These are phyloP conservation scores for Anthostomella pinea DNA, from an alignment of 2,329 filamentous ascomycete species.

Conservation along the genomic window DNA sequence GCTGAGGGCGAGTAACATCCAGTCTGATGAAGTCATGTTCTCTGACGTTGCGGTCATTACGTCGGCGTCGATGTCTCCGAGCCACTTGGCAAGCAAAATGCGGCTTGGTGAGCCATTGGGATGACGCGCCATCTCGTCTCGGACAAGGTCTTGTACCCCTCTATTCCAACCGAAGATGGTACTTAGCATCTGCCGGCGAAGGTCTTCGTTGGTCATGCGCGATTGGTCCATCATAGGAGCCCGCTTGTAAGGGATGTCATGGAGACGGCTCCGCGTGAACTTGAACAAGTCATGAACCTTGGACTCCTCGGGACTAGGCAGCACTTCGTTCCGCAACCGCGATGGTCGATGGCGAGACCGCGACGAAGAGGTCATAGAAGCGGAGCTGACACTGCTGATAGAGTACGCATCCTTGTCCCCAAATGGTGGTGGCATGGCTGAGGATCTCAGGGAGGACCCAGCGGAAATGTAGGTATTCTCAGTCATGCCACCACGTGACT, in stretches of 20 bases:
- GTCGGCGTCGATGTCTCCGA: constrained; percentile 80
- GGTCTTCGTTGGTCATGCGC: constrained; percentile 70
- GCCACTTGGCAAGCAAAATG: constrained; percentile 87
- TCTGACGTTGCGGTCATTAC: constrained; percentile 77
- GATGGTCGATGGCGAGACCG: constrained; percentile 55
- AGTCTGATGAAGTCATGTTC: constrained; percentile 90
- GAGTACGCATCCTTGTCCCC: constrained; percentile 54
- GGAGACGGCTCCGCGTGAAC: constrained; percentile 75
- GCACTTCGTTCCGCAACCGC: constrained; percentile 74
- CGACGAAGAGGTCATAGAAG: constrained; percentile 48
- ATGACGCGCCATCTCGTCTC: constrained; percentile 79
- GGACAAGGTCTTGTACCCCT: constrained; percentile 75
- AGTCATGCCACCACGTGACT: constrained; percentile 54
- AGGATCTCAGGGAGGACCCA: constrained; percentile 54
- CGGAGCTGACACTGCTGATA: constrained; percentile 47
- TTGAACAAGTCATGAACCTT: constrained; percentile 80
- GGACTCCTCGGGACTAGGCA: constrained; percentile 72
- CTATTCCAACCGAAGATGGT: constrained; percentile 95
- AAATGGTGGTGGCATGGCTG: constrained; percentile 31
- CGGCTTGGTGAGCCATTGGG: constrained; percentile 69
- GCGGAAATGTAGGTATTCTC: constrained; percentile 68
- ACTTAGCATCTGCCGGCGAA: constrained; percentile 85
- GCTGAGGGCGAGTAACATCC: constrained; percentile 92
- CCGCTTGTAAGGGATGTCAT: constrained; percentile 77
- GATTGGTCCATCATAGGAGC: constrained; percentile 56